Evolutionary conservation across 2,329 filamentous ascomycete species (phyloP), one percentile per base, ranked within the genome.

Genomic region (Phaeosphaeriaceae sp.): DNA sequence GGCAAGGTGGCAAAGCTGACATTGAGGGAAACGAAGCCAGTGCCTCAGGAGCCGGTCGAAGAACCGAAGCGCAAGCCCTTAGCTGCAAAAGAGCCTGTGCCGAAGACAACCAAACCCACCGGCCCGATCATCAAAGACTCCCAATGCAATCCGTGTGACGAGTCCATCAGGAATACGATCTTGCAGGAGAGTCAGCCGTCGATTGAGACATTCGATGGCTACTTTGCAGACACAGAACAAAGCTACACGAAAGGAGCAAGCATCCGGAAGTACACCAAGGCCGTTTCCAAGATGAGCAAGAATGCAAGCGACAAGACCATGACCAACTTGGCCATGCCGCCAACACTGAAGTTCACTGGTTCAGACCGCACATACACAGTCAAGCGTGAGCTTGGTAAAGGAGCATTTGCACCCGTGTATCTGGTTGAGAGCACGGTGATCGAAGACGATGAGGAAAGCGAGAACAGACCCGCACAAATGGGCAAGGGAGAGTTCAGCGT

Each of bases 371-470:
- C 85, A 44, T 99, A 97, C 77, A 90, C 87, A 1, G 79, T 98
- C 56, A 92, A 91, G 72, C 88, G 90, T 51, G 93, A 98, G 75
- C 87, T 99, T 13, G 95, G 95, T 1, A 92, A 93, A 26, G 95
- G 95, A 9, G 95, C 95, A 0, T 99, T 96, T 78, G 95, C 94
- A 0, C 94, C 95, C 0, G 95, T 99, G 2, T 99, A 97, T 74
- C 86, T 99, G 0, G 90, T 94, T 8, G 92, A 97, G 72, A 87
- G 85, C 66, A 90, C 90, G n/a, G 80, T 80, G 0, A 82, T 84
- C 3, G 82, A 82, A 30, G 79, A 81, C 0, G 79, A 81, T 0
- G 77, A 81, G 13, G 79, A 82, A 10, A 78, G 80, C 26, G 75
- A 81, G 10, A 77, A 79, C 17, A 72, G 79, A 40, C 74, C 74